A percentile compares a stretch with the other conserved stretches of the same genome.
Evolutionary conservation across 164 flowering plant genomes (phyloP).

Genomic region (Piper longum): DNA sequence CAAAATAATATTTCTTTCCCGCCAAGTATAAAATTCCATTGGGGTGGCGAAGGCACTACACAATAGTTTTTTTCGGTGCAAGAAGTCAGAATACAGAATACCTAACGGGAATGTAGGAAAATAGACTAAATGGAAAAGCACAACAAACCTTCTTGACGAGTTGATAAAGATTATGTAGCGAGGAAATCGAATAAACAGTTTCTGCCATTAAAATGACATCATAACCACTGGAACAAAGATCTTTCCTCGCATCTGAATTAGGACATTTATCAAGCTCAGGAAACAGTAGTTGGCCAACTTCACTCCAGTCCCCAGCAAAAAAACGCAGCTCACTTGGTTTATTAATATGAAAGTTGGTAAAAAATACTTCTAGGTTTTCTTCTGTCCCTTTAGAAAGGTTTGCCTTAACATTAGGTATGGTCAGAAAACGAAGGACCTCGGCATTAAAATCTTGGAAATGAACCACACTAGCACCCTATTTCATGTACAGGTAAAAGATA

Average conservation of each 20-base stretch:
- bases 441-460: conserved; percentile 98
- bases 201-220: conserved; percentile 94
- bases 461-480: conserved; percentile 58
- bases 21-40: conserved; percentile 80
- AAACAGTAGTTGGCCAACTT: conserved; percentile 45
- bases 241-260: conserved; percentile 7
- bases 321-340: conserved; percentile 38
- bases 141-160: conserved; percentile 62
- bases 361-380: conserved; percentile 1
- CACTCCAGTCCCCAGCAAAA: conserved; percentile 86
- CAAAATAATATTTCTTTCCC: conserved; percentile 91
- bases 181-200: conserved; percentile 69
- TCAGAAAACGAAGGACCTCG: conserved; percentile 73
- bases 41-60: conserved; percentile 54
- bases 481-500: not conserved
- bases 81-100: not conserved
- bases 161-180: conserved; percentile 49
- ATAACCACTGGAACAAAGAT: conserved; percentile 31
- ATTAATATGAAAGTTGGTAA: conserved; percentile 8
- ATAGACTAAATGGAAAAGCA: conserved; percentile 1
- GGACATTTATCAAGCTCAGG: conserved; percentile 8
- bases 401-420: conserved; percentile 73
- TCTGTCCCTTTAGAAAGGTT: conserved; percentile 27
- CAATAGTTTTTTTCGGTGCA: not conserved
- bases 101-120: not conserved